A percentile compares a stretch with the other conserved stretches of the same genome.
phyloP scores from a whole-genome alignment of 306 rosid species.

The Cajanus cajan region DNA sequence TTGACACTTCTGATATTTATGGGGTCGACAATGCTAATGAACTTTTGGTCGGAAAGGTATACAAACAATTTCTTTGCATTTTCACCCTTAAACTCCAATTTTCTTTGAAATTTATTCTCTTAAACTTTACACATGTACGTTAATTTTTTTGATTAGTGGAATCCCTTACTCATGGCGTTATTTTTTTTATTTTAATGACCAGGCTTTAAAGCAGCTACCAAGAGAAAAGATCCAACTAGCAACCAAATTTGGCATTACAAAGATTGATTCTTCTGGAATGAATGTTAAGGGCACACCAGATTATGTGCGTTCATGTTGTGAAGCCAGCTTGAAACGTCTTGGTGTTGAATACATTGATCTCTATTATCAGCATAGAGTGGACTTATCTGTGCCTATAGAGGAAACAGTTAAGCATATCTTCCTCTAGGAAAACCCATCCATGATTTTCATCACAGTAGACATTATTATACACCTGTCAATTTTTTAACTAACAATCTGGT shows the following conservation, averaged over 20 bases:
- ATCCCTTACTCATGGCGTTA: not conserved
- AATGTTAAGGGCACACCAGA: conserved; percentile 54
- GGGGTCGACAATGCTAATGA: conserved; percentile 55
- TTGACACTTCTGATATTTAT: conserved; percentile 62
- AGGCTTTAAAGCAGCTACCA: conserved; percentile 68
- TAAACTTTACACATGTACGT: too few relatives aligned
- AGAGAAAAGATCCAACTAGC: conserved; percentile 70
- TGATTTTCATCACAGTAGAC: not conserved
- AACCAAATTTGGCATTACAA: conserved; percentile 62
- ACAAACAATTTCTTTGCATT: not conserved
- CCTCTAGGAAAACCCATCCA: not conserved
- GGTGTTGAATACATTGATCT: conserved; percentile 68
- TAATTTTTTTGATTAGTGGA: not conserved
- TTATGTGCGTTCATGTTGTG: conserved; percentile 65
- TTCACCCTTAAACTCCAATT: not conserved
- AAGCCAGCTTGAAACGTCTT: conserved; percentile 78
- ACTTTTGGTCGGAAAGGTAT: conserved; percentile 65
- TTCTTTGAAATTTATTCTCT: not conserved
- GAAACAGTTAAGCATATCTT: conserved; percentile 50
- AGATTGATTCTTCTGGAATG: not conserved
- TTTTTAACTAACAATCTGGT: too few relatives aligned
- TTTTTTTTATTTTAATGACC: not conserved
- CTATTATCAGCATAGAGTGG: conserved; percentile 68
- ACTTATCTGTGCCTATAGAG: conserved; percentile 55
- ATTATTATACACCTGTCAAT: too few relatives aligned